Evolutionary conservation across 164 flowering plant genomes (phyloP).

Genomic region (Echeveria elegans): DNA sequence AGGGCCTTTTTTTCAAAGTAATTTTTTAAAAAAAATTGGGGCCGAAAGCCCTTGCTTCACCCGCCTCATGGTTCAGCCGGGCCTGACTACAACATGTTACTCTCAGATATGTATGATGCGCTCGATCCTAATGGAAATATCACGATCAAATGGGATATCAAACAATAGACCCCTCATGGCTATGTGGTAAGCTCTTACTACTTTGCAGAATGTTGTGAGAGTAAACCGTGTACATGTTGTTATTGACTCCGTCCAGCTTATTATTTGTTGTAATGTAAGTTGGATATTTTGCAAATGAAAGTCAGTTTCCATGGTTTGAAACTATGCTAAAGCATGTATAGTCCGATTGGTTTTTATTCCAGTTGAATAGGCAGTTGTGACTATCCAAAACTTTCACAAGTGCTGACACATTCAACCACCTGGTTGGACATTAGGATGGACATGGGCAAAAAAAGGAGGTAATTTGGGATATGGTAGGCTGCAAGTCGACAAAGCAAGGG

Average conservation of each 20-base stretch:
- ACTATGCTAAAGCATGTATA: background rate
- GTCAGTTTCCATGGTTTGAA: background rate
- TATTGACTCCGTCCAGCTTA: background rate
- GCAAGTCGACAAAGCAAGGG: background rate
- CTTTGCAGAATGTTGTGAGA: background rate
- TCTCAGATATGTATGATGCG: background rate
- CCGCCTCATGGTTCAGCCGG: too few species aligned
- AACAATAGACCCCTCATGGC: background rate
- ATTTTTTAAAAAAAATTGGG: too few species aligned
- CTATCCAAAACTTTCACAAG: background rate
- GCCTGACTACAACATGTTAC: background rate
- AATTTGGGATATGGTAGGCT: background rate
- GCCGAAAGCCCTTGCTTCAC: too few species aligned
- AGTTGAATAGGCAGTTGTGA: background rate
- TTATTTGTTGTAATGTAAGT: too few species aligned
- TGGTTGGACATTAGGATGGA: background rate
- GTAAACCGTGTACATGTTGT: background rate
- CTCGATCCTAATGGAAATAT: background rate
- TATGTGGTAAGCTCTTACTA: background rate
- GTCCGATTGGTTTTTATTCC: background rate
- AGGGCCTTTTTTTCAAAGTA: too few species aligned
- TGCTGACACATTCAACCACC: background rate
- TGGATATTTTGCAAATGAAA: background rate
- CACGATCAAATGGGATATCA: constrained; percentile 3
- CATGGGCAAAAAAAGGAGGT: constrained; percentile 2